Conservation (phyloP, 257 asterid species). For the Capsicum pubescens region DNA sequence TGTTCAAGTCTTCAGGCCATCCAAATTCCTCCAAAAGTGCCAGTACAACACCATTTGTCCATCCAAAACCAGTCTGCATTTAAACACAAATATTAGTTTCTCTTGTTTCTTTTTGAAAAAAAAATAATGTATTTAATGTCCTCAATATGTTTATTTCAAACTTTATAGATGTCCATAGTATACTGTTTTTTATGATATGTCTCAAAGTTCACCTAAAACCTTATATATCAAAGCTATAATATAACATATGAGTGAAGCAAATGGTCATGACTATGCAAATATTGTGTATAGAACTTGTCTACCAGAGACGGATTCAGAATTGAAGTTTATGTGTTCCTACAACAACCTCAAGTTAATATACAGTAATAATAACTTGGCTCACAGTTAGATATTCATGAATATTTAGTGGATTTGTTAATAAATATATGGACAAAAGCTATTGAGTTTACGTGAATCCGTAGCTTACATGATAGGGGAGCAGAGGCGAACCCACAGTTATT, state of each 20-base stretch:
- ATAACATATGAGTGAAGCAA: not conserved
- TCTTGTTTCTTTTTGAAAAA: not conserved
- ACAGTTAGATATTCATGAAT: too few species aligned
- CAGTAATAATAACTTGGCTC: not conserved
- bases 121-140: not conserved
- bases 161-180: not conserved
- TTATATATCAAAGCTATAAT: not conserved
- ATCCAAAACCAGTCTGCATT: slow-evolving; percentile 91
- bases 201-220: not conserved
- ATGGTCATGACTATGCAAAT: not conserved
- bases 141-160: not conserved
- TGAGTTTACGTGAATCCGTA: too few species aligned
- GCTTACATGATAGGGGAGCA: not conserved
- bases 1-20: slow-evolving; percentile 64
- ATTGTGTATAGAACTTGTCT: not conserved
- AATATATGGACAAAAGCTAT: too few species aligned
- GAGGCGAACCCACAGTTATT: too few species aligned
- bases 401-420: too few species aligned
- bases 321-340: not conserved
- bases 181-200: not conserved
- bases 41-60: slow-evolving; percentile 92
- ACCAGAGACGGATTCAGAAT: not conserved
- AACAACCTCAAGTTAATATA: not conserved
- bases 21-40: slow-evolving; percentile 90
- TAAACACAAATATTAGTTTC: not conserved